Evolutionary conservation across 371 early-diverging fungal species (phyloP).

Genomic region (Haplosporangium sp.): DNA sequence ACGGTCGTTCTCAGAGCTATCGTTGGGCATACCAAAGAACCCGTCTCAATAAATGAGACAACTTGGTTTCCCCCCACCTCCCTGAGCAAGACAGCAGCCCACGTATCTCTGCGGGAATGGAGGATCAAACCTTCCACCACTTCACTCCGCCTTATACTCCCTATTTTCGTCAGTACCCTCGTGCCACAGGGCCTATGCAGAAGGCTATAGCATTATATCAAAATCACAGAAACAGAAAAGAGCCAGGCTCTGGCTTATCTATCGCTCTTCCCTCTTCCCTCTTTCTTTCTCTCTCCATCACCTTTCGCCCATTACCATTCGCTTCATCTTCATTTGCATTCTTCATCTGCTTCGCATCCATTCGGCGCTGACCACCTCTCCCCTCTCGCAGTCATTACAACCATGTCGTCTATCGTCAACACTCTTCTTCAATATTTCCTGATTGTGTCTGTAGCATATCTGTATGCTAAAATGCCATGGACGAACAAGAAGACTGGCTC

Average conservation of each 20-base stretch:
- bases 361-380: neutral
- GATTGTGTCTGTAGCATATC: conserved; percentile 20
- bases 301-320: neutral
- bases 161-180: no score
- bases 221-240: no score
- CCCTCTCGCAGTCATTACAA: neutral
- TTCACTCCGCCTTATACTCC: no score
- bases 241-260: no score
- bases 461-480: conserved; percentile 13
- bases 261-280: neutral
- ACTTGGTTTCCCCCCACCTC: conserved; percentile 4
- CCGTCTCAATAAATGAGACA: conserved; percentile 16
- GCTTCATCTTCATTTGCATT: neutral
- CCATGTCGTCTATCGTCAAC: conserved; percentile 16
- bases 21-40: conserved; percentile 31
- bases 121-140: no score
- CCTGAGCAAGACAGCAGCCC: neutral
- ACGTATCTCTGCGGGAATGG: neutral
- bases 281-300: neutral
- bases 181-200: no score
- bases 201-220: no score
- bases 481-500: conserved; percentile 8
- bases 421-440: conserved; percentile 27
- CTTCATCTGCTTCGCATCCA: neutral
- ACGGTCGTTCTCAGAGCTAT: conserved; percentile 50